These are phyloP conservation scores for Asterochloris sp. DNA, from an alignment of 139 green algal species.

Conservation along the genomic window DNA sequence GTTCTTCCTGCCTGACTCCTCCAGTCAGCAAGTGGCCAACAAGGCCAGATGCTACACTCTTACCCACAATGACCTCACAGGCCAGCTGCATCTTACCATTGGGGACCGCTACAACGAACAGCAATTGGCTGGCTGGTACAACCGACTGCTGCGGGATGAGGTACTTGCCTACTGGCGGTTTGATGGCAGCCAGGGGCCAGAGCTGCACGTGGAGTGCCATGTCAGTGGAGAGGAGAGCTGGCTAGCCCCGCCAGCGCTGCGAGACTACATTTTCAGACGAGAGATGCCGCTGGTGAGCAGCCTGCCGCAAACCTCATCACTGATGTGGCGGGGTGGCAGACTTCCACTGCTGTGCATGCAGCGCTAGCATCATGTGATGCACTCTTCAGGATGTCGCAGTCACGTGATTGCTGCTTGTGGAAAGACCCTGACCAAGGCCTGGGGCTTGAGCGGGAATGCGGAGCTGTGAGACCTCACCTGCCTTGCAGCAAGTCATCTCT, in stretches of 20 bases:
- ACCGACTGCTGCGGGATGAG: constrained; percentile 62
- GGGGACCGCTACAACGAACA: constrained; percentile 69
- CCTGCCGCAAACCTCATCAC: no score
- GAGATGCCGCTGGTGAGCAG: constrained; percentile 81
- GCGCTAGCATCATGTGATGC: not conserved
- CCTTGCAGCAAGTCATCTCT: not conserved
- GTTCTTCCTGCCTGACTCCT: constrained; percentile 27
- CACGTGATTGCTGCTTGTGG: not conserved
- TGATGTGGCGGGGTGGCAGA: not conserved
- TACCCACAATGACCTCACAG: constrained; percentile 91
- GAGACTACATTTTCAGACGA: constrained; percentile 86
- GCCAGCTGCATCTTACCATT: constrained; percentile 70
- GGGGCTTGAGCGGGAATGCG: no score
- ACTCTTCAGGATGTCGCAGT: not conserved
- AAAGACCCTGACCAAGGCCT: no score
- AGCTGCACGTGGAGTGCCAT: constrained; percentile 87
- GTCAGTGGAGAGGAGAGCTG: constrained; percentile 82
- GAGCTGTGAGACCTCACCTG: not conserved
- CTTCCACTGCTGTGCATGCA: not conserved
- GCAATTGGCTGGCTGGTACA: constrained; percentile 79
- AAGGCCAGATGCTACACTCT: constrained; percentile 74
- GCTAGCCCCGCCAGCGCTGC: constrained; percentile 75
- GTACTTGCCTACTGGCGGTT: constrained; percentile 79
- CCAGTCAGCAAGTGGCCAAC: no score
- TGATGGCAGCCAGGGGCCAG: constrained; percentile 7